Evolutionary conservation across 2,329 filamentous ascomycete species (phyloP), one percentile per base, ranked within the genome.

Genomic region (Cercospora sp.): DNA sequence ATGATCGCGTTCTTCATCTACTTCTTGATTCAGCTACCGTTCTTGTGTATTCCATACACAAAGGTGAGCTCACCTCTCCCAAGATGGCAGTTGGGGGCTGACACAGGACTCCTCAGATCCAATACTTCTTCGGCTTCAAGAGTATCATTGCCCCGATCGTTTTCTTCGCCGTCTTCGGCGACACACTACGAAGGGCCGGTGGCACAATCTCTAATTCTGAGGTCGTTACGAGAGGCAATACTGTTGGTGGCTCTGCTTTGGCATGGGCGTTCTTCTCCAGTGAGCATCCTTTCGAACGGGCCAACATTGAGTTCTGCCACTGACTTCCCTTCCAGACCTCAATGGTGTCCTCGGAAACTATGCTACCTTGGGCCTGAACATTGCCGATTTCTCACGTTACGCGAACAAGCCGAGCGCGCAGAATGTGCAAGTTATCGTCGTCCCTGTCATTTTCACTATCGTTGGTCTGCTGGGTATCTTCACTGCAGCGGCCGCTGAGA

Each of bases 1-100:
- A 83, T 89, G 83, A 75, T 86, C 53, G 81, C 80, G 32, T 87
- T 87, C 73, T 83, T 89, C 66, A 74, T 89, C 16, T 87, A 86
- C 71, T 87, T 84, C 82, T 73, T 84, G 0, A 70, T 85, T 1
- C 85, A 87, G 73, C 74, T 87, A 8, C 85, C 83, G 5, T 79
- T 88, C 59, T 73, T 88, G 18, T 79, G 85, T 67, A 87, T 89
- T 69, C 86, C 85, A 34, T 84, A 85, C 3, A 75, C 73, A 65
- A 70, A 76, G 77, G 32, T 74, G 68, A 40, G 73, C 66, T 5
- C 37, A 28, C 1, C 13, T 32, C 5, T 13, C 24, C 24, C 51
- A 3, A 21, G 9, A 7, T 6, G 1, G 3, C 16, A 30, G 1
- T 1, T 9, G 13, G 21, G 2, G 6, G 18, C 66, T 66, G 49